Conservation (phyloP, 192 early-diverging fungal species). For the Jimgerdemannia flammicorona region DNA sequence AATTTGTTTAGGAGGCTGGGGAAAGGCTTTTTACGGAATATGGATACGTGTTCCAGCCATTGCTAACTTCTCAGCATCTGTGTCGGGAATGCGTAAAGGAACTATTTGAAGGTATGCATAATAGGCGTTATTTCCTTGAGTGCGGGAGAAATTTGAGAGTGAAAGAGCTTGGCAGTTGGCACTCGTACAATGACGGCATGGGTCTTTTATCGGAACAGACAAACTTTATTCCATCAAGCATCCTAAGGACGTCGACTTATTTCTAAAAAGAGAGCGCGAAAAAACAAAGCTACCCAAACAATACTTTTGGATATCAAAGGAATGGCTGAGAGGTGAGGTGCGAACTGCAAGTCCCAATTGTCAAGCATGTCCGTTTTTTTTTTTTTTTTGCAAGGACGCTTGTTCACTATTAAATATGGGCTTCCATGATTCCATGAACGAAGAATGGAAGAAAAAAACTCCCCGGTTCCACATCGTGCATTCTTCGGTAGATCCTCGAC, state of each 20-base stretch:
- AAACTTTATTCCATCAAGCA: slow-evolving; percentile 26
- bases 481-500: not conserved
- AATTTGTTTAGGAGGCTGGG: slow-evolving; percentile 3
- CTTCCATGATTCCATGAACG: not conserved
- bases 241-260: slow-evolving; percentile 18
- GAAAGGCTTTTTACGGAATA: slow-evolving; percentile 4
- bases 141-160: not conserved
- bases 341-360: too few relatives aligned
- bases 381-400: not conserved
- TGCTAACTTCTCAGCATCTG: slow-evolving; percentile 13
- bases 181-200: not conserved
- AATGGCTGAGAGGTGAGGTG: not conserved
- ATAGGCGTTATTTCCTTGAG: not conserved
- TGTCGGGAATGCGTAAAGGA: slow-evolving; percentile 14
- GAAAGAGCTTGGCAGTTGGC: too few relatives aligned
- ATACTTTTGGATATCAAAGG: not conserved
- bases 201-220: slow-evolving; percentile 2
- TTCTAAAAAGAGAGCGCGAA: not conserved
- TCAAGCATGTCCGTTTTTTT: not conserved
- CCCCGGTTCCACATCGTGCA: not conserved
- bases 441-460: not conserved
- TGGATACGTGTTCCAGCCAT: slow-evolving; percentile 5
- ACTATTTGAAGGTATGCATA: slow-evolving; percentile 13
- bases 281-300: not conserved
- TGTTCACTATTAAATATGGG: too few relatives aligned